A percentile compares a stretch with the other conserved stretches of the same genome.
These are phyloP conservation scores for Parsonsia alboflavescens DNA, from an alignment of 257 asterid species.

Conservation along the genomic window DNA sequence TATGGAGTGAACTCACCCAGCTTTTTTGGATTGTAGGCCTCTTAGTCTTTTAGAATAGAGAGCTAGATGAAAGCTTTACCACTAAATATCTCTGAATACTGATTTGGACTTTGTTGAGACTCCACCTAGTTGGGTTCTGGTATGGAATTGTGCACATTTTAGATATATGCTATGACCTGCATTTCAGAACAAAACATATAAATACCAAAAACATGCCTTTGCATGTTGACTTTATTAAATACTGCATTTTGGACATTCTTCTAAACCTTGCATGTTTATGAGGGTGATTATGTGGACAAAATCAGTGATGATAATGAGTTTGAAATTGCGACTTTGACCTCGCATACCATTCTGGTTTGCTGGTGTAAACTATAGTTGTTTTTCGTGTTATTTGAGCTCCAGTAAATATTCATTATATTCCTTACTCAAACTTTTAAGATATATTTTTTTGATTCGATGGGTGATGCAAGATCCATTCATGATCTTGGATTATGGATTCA, in stretches of 20 bases:
- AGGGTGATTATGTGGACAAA: not conserved
- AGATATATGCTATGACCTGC: not conserved
- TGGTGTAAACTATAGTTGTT: too few relatives aligned
- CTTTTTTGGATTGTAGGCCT: not conserved
- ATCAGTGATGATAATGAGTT: not conserved
- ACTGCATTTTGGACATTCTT: not conserved
- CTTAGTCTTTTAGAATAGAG: slow-evolving; percentile 2
- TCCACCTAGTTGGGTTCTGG: not conserved
- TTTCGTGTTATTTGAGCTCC: not conserved
- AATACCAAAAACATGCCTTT: not conserved
- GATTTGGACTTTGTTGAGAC: not conserved
- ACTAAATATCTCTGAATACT: not conserved
- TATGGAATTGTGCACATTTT: not conserved
- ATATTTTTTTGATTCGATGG: too few relatives aligned
- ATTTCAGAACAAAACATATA: not conserved
- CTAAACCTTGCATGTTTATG: not conserved
- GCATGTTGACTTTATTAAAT: not conserved
- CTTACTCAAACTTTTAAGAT: too few relatives aligned
- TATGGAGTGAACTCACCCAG: not conserved
- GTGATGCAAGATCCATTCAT: not conserved
- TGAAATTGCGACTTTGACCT: not conserved
- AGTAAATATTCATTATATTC: not conserved
- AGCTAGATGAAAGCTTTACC: not conserved
- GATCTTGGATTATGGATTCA: not conserved
- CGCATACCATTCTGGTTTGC: not conserved